These are phyloP conservation scores for Abrus precatorius DNA, from an alignment of 306 rosid species.

Conservation along the genomic window DNA sequence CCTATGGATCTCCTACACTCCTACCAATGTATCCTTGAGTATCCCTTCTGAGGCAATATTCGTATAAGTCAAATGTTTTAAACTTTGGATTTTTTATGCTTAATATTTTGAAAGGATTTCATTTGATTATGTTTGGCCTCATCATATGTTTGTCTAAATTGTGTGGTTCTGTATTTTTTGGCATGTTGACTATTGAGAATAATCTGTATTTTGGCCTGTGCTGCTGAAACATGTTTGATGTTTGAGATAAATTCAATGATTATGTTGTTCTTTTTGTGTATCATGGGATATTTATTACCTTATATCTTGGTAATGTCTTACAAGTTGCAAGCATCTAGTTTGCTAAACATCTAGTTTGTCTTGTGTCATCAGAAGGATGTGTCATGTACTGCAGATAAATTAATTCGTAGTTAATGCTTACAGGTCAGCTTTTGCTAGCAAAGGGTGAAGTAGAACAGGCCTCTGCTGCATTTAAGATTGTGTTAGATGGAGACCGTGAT, in stretches of 20 bases:
- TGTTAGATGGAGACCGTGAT: constrained; percentile 91
- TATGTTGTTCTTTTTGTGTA: constrained; percentile 30
- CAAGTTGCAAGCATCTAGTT: constrained; percentile 18
- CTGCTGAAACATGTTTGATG: neutral
- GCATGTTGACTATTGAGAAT: constrained; percentile 36
- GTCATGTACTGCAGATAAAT: constrained; percentile 35
- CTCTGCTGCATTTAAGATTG: constrained; percentile 94
- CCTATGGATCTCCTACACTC: neutral
- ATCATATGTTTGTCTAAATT: constrained; percentile 11
- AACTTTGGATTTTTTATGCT: constrained; percentile 5
- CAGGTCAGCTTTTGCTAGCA: constrained; percentile 98
- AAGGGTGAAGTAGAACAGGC: constrained; percentile 98
- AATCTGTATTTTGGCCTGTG: constrained; percentile 23
- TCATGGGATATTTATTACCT: constrained; percentile 21
- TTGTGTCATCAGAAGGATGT: constrained; percentile 38
- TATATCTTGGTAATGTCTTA: constrained; percentile 37
- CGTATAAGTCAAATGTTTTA: constrained; percentile 17
- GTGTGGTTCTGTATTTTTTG: constrained; percentile 19
- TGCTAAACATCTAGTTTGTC: constrained; percentile 26
- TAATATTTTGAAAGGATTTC: constrained; percentile 23
- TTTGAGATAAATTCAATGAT: constrained; percentile 37
- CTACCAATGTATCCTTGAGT: constrained; percentile 21
- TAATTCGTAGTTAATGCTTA: constrained; percentile 47
- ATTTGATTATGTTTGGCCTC: constrained; percentile 12
- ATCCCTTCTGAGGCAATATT: neutral